These are phyloP conservation scores for Fusarium hostae DNA, from an alignment of 2,329 filamentous ascomycete genomes.

Conservation along the genomic window DNA sequence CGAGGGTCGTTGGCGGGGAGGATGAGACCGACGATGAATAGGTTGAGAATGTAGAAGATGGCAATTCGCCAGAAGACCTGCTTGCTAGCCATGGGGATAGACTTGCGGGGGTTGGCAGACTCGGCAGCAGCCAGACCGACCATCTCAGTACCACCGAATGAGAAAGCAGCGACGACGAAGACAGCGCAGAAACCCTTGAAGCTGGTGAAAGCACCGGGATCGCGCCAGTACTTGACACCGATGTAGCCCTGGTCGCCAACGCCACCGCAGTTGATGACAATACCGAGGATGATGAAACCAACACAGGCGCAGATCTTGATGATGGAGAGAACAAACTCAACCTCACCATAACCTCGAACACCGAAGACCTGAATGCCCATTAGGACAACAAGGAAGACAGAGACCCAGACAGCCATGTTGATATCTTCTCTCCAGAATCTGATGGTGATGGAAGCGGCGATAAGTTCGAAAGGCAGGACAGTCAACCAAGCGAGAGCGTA, in stretches of 20 bases:
- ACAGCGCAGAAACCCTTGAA: conserved; percentile 84
- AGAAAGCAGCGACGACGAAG: conserved; percentile 78
- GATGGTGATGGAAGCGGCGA: conserved; percentile 86
- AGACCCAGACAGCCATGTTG: conserved; percentile 80
- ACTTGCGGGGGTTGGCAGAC: conserved; percentile 79
- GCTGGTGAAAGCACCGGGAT: conserved; percentile 84
- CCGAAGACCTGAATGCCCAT: conserved; percentile 87
- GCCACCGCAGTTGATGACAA: conserved; percentile 86
- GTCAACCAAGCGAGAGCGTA: conserved; percentile 91
- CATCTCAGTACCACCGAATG: conserved; percentile 80
- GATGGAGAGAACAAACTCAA: conserved; percentile 86
- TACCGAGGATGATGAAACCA: conserved; percentile 76
- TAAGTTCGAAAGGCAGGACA: conserved; percentile 84
- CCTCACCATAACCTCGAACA: conserved; percentile 88
- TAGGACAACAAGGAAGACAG: conserved; percentile 81
- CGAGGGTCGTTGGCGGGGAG: conserved; percentile 76
- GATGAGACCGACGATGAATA: conserved; percentile 83
- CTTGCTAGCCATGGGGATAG: conserved; percentile 86
- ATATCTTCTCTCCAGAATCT: conserved; percentile 77
- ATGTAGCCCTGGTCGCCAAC: conserved; percentile 80
- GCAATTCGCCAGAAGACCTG: conserved; percentile 96
- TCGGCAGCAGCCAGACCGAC: conserved; percentile 82
- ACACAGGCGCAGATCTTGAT: conserved; percentile 81
- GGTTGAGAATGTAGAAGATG: conserved; percentile 87
- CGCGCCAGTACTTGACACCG: conserved; percentile 78